Evolutionary conservation across 768 basidiomycete species (phyloP).

Genomic region (Phanerodontia chrysosporium): DNA sequence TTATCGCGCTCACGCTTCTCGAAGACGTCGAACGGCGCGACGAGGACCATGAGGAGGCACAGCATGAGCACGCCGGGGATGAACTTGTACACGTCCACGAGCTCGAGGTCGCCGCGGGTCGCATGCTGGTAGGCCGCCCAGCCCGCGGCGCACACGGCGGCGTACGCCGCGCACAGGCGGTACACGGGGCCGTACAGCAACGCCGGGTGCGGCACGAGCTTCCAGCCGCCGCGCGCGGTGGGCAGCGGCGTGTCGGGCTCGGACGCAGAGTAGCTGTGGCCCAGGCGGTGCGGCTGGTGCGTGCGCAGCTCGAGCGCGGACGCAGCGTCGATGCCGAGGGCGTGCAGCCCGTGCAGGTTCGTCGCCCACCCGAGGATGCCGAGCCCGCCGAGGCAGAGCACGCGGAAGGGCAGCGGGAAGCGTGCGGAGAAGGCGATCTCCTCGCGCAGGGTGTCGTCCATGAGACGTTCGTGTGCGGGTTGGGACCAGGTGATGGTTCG

Average conservation of each 20-base stretch:
- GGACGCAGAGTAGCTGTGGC: constrained; percentile 6
- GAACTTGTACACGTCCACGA: constrained; percentile 74
- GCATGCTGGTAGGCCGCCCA: constrained; percentile 67
- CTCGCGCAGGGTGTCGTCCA: constrained; percentile 21
- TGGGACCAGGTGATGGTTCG: background rate
- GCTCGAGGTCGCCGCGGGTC: constrained; percentile 50
- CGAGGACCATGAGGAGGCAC: constrained; percentile 48
- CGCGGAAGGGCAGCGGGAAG: constrained; percentile 92
- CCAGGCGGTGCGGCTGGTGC: constrained; percentile 4
- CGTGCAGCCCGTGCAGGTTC: constrained; percentile 82
- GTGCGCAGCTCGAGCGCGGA: constrained; percentile 59
- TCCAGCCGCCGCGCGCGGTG: constrained; percentile 25
- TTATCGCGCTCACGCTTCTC: constrained; percentile 70
- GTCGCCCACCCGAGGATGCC: constrained; percentile 90
- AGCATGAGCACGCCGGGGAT: constrained; percentile 69
- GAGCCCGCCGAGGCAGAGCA: constrained; percentile 70
- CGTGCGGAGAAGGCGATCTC: constrained; percentile 47
- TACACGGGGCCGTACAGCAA: constrained; percentile 60
- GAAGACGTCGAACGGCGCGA: constrained; percentile 66
- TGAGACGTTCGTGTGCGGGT: background rate
- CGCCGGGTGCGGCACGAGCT: constrained; percentile 34
- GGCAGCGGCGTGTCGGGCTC: constrained; percentile 23
- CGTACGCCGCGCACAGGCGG: constrained; percentile 58
- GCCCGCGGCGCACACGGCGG: constrained; percentile 53
- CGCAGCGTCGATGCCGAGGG: constrained; percentile 69